Evolutionary conservation across 1,284 basidiomycete genomes (phyloP).

Genomic region (Ceratobasidium sp.): DNA sequence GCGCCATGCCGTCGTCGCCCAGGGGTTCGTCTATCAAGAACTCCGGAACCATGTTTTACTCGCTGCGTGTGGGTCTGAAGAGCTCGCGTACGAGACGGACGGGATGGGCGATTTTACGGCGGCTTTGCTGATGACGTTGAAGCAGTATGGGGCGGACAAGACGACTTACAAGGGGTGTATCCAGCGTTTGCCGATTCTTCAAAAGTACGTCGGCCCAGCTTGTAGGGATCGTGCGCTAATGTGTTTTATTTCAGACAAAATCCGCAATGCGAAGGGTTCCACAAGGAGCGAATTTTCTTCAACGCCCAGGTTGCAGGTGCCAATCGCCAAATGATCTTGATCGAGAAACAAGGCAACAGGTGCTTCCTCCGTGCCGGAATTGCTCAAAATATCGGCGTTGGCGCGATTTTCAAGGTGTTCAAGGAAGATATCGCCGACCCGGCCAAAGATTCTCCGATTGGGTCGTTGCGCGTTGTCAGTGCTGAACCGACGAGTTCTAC

Average conservation of each 20-base stretch:
- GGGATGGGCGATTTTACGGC: slow-evolving; percentile 16
- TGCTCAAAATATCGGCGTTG: slow-evolving; percentile 23
- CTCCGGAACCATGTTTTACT: slow-evolving; percentile 27
- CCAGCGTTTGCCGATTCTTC: slow-evolving; percentile 12
- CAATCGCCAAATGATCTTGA: slow-evolving; percentile 2
- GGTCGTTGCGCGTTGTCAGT: slow-evolving; percentile 5
- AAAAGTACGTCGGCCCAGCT: neutral
- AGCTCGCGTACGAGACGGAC: slow-evolving; percentile 33
- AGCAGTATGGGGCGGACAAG: slow-evolving; percentile 6
- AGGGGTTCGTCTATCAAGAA: slow-evolving; percentile 6
- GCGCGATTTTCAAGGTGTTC: slow-evolving; percentile 12
- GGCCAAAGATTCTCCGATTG: neutral
- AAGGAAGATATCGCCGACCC: neutral
- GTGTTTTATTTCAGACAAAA: slow-evolving; percentile 1
- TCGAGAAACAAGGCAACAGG: neutral
- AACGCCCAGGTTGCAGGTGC: slow-evolving; percentile 24
- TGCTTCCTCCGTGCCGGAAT: slow-evolving; percentile 14
- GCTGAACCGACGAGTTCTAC: neutral
- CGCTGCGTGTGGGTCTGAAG: slow-evolving; percentile 17
- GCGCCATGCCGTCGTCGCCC: neutral
- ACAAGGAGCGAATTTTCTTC: slow-evolving; percentile 26
- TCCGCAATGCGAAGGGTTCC: slow-evolving; percentile 22
- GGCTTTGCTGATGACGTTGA: slow-evolving; percentile 9
- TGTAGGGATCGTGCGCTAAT: neutral
- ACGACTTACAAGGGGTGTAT: slow-evolving; percentile 32